phyloP scores from a whole-genome alignment of 176 grass and related monocot genomes.

The Hyparrhenia diplandra region DNA sequence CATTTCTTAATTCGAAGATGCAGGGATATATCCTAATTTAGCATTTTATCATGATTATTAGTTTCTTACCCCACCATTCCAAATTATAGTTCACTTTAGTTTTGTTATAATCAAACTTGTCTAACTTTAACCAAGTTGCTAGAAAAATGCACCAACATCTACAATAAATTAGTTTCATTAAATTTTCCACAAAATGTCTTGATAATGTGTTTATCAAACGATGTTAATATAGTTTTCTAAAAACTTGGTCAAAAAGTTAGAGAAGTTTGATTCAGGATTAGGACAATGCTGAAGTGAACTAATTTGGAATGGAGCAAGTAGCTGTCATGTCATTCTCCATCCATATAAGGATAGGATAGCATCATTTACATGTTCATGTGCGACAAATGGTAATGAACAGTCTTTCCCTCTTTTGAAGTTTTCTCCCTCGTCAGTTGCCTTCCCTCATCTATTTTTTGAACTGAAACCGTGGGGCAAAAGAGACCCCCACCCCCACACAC shows the following conservation, averaged over 20 bases:
- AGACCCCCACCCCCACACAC: too few species aligned
- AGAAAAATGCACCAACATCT: not conserved
- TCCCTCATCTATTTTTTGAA: not conserved
- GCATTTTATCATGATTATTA: not conserved
- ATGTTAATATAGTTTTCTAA: not conserved
- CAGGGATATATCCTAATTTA: not conserved
- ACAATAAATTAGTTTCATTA: not conserved
- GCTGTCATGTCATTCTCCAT: not conserved
- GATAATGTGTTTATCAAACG: not conserved
- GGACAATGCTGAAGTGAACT: not conserved
- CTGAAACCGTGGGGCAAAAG: too few species aligned
- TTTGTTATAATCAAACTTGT: not conserved
- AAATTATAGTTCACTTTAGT: not conserved
- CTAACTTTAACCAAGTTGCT: not conserved
- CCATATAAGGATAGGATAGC: not conserved
- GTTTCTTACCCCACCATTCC: not conserved
- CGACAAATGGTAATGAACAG: not conserved
- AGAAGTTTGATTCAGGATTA: not conserved
- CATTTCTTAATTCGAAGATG: not conserved
- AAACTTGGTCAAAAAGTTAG: not conserved
- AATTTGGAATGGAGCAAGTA: not conserved
- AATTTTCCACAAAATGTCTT: not conserved
- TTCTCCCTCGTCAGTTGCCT: not conserved
- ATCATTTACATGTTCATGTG: not conserved
- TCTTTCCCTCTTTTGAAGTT: not conserved